These are phyloP conservation scores for Yamadazyma blattariae DNA, from an alignment of 1,139 yeast genomes.

Conservation along the genomic window DNA sequence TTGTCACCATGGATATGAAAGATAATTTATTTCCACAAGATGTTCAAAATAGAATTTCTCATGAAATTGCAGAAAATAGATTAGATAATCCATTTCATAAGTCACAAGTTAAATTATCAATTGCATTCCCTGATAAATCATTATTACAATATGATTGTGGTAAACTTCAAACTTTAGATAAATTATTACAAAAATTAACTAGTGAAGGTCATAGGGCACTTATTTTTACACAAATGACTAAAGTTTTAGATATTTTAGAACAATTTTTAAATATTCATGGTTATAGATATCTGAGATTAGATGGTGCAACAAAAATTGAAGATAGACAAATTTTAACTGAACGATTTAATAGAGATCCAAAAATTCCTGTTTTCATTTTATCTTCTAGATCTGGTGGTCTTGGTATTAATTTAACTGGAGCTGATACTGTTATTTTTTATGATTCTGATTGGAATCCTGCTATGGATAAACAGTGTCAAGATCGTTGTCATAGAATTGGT, in stretches of 20 bases:
- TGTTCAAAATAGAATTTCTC: slow-evolving; percentile 27
- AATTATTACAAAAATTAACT: slow-evolving; percentile 69
- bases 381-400: slow-evolving; percentile 98
- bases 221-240: slow-evolving; percentile 98
- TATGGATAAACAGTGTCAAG: slow-evolving; percentile 99
- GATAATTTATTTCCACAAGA: slow-evolving; percentile 48
- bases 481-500: slow-evolving; percentile 98
- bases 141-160: slow-evolving; percentile 95
- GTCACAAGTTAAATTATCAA: slow-evolving; percentile 81
- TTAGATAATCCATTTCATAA: slow-evolving; percentile 72
- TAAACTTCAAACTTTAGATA: slow-evolving; percentile 81
- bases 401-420: slow-evolving; percentile 97
- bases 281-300: slow-evolving; percentile 88
- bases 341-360: slow-evolving; percentile 80
- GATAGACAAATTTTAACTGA: slow-evolving; percentile 95
- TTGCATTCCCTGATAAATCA: slow-evolving; percentile 95
- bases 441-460: slow-evolving; percentile 99
- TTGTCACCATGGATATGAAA: slow-evolving; percentile 74
- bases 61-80: slow-evolving; percentile 31
- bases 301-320: slow-evolving; percentile 96
- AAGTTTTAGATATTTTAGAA: slow-evolving; percentile 89
- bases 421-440: slow-evolving; percentile 97
- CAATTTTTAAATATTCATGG: slow-evolving; percentile 94
- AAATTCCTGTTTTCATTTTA: slow-evolving; percentile 86
- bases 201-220: slow-evolving; percentile 90